phyloP scores from a whole-genome alignment of 2,329 filamentous ascomycete species.

The Phoma sp. region DNA sequence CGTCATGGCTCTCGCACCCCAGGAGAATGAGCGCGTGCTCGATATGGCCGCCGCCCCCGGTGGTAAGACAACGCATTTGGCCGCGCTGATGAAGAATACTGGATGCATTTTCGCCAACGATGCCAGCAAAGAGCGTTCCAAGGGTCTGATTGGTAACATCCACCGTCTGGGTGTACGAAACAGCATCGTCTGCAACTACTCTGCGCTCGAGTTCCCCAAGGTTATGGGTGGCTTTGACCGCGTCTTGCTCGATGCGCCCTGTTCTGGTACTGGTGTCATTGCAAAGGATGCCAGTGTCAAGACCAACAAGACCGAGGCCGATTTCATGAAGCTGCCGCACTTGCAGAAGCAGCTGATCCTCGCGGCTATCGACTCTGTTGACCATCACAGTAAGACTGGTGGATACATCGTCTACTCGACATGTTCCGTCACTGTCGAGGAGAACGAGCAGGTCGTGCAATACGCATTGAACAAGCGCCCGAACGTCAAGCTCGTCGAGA shows the following conservation, averaged over 20 bases:
- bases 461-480: conserved; percentile 91
- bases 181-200: conserved; percentile 93
- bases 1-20: conserved; percentile 95
- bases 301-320: conserved; percentile 95
- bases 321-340: conserved; percentile 93
- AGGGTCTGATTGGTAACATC: conserved; percentile 95
- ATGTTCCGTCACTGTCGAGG: conserved; percentile 91
- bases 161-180: conserved; percentile 94
- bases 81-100: conserved; percentile 98
- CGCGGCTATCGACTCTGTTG: conserved; percentile 91
- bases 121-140: conserved; percentile 89
- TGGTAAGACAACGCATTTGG: conserved; percentile 95
- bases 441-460: conserved; percentile 92
- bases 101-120: conserved; percentile 97
- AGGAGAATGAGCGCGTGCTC: conserved; percentile 88
- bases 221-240: conserved; percentile 96
- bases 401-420: conserved; percentile 97
- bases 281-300: conserved; percentile 96
- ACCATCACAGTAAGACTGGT: conserved; percentile 89
- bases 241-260: conserved; percentile 91
- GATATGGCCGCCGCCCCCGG: conserved; percentile 96
- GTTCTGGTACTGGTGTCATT: conserved; percentile 96
- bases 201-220: conserved; percentile 90
- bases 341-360: conserved; percentile 93
- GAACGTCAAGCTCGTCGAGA: conserved; percentile 92